These are phyloP conservation scores for Chalciporus pseudorubinellus DNA, from an alignment of 768 basidiomycete species.

Conservation along the genomic window DNA sequence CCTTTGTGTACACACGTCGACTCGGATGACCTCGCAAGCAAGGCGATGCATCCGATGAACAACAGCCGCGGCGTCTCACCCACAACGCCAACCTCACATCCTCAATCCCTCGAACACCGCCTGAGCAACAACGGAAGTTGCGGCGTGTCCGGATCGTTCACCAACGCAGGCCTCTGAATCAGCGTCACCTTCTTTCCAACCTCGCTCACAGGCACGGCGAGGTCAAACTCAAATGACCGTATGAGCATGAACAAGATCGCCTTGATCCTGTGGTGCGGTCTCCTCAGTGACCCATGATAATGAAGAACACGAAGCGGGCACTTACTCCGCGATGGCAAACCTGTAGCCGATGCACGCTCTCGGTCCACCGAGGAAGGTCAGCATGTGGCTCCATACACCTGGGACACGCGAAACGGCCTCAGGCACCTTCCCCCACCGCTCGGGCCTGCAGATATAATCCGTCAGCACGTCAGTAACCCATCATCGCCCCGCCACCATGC, in stretches of 20 bases:
- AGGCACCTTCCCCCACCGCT: slow-evolving; percentile 56
- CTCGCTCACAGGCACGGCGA: slow-evolving; percentile 47
- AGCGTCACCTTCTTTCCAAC: slow-evolving; percentile 30
- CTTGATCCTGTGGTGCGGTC: slow-evolving; percentile 32
- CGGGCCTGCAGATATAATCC: slow-evolving; percentile 43
- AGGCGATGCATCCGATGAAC: too few relatives aligned
- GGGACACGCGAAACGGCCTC: slow-evolving; percentile 46
- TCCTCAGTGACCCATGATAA: background rate
- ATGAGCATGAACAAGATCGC: slow-evolving; percentile 48
- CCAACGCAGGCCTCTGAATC: slow-evolving; percentile 45
- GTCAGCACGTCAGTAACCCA: background rate
- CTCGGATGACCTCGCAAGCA: too few relatives aligned
- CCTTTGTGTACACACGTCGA: too few relatives aligned
- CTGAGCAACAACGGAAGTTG: slow-evolving; percentile 42
- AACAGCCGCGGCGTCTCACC: too few relatives aligned
- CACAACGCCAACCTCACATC: too few relatives aligned
- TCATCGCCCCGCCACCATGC: too few relatives aligned
- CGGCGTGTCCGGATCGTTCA: slow-evolving; percentile 37
- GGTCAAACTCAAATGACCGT: slow-evolving; percentile 50
- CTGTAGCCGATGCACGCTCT: slow-evolving; percentile 66
- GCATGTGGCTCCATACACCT: slow-evolving; percentile 56
- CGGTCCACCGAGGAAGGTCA: slow-evolving; percentile 65
- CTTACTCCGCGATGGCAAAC: slow-evolving; percentile 60
- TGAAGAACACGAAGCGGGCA: background rate
- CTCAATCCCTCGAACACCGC: background rate